Evolutionary conservation across 495 filamentous ascomycete genomes (phyloP).

Genomic region (Extremus antarcticus): DNA sequence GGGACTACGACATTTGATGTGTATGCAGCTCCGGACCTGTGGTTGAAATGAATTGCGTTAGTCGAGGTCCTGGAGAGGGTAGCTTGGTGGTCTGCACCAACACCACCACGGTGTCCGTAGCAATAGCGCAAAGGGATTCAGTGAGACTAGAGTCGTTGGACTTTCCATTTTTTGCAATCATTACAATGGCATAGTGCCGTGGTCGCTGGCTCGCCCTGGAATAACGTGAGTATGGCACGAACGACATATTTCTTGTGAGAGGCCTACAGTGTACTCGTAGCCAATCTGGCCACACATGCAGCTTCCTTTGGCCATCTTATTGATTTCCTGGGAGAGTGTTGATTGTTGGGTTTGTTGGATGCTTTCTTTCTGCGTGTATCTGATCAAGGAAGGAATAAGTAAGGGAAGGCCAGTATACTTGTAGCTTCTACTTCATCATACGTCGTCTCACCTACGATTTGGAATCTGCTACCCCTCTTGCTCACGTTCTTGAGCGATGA

Average conservation of each 20-base stretch:
- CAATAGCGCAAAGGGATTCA: too few species aligned
- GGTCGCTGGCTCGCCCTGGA: not conserved
- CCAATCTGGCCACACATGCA: conserved; percentile 3
- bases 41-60: not conserved
- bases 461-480: too few species aligned
- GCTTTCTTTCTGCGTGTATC: not conserved
- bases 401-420: too few species aligned
- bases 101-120: too few species aligned
- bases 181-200: conserved; percentile 39
- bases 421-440: too few species aligned
- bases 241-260: not conserved
- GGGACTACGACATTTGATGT: conserved; percentile 40
- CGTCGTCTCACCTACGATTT: too few species aligned
- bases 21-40: conserved; percentile 28
- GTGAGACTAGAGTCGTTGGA: too few species aligned
- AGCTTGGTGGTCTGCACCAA: not conserved
- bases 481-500: not conserved
- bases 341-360: not conserved
- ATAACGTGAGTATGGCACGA: not conserved
- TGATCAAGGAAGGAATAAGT: not conserved
- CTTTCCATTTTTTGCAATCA: conserved; percentile 43
- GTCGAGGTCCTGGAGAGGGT: not conserved
- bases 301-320: not conserved
- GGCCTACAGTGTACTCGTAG: conserved; percentile 1
- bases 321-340: too few species aligned